Base-by-base conservation (phyloP, 2,329 filamentous ascomycete genomes). In the Pseudogymnoascus sp. region DNA sequence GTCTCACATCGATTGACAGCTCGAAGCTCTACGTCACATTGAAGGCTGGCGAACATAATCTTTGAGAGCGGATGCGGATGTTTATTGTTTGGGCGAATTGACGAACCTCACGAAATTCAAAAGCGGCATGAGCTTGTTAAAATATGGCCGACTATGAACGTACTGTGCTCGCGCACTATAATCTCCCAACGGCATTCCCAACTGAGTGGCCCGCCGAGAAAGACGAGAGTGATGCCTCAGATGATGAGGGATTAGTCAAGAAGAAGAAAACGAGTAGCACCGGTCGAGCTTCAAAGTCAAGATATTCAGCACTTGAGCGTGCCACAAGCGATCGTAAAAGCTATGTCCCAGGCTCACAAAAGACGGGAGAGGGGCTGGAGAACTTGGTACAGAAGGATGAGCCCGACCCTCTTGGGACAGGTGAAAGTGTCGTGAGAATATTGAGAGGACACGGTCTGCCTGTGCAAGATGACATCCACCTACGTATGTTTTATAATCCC, bases 301-400 rank as follows among this genome's bases (percentile, higher is more conserved):
- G 90, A 71, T 97, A 91, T 75, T 91, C 93, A 66, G 91, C 90
- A 16, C 83, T 97, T 61, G 91, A 95, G 74, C 84, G 88, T 64
- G 86, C 86, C 62, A 84, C 88, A 59, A 89, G 88, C 75, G 84
- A 87, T 69, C 82, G 87, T 64, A 83, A 84, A 70, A 90, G 85
- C 73, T 77, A 70, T 9, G 65, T 90, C 16, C 83, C 85, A 0
- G 88, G 88, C 1, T 84, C 88, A 4, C 85, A 91, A 73, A 86
- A 83, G 71, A 85, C 84, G 2, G 84, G 83, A 60, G 84, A 86
- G 71, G 88, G 88, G 31, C 80, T 88, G 53, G 88, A 90, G 67
- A 95, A 87, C 69, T 77, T 93, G 65, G 90, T 96, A 31, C 90
- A 95, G 72, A 89, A 89, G 73, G 95, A 99, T 73, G 96, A 99